Evolutionary conservation across 1,284 basidiomycete genomes (phyloP).

Genomic region (Tilletia setariae): DNA sequence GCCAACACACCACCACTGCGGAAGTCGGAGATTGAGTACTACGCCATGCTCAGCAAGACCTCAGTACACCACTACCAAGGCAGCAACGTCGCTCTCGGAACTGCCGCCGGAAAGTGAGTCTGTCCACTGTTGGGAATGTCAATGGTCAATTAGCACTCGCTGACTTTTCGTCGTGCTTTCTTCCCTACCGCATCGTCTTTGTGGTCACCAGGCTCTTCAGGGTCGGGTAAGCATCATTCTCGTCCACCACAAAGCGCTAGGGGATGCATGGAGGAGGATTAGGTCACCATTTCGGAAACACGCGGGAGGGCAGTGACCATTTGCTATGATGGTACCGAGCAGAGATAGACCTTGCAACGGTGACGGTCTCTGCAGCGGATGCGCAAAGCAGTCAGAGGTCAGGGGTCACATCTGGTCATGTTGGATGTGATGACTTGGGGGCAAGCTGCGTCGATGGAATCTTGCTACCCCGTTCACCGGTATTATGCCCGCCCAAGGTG

Average conservation of each 20-base stretch:
- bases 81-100: conserved; percentile 95
- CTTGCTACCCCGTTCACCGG: too few species aligned
- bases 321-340: too few species aligned
- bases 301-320: too few species aligned
- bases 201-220: conserved; percentile 71
- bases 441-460: too few species aligned
- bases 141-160: neutral
- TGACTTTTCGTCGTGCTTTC: neutral
- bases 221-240: conserved; percentile 71
- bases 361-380: too few species aligned
- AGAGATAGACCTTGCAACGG: too few species aligned
- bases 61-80: conserved; percentile 90
- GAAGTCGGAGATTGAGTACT: conserved; percentile 99
- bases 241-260: neutral
- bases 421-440: too few species aligned
- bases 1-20: conserved; percentile 98
- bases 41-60: conserved; percentile 96
- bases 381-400: too few species aligned
- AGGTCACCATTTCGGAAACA: too few species aligned
- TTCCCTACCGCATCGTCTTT: too few species aligned
- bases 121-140: neutral
- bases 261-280: neutral
- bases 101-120: conserved; percentile 80
- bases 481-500: too few species aligned
- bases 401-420: too few species aligned